Base-by-base conservation (phyloP, 2,329 filamentous ascomycete species). In the Meredithiella fracta region DNA sequence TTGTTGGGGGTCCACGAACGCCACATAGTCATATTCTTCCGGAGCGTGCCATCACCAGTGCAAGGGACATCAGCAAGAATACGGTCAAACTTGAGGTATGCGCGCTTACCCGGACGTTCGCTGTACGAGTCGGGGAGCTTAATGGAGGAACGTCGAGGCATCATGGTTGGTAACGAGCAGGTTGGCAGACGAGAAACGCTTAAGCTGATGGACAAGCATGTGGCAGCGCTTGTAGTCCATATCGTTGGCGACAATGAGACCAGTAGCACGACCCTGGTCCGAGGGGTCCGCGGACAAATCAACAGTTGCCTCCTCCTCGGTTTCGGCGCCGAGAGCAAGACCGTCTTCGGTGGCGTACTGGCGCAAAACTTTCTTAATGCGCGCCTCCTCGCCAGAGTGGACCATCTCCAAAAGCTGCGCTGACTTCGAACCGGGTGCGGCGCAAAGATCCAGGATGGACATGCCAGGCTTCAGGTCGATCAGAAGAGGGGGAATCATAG, bases 151-250 rank as follows among this genome's bases (percentile, higher is more conserved):
- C 68, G 94, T 82, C 3, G 90, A 96, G 44, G 92, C 92, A 68
- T 98, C 92, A 71, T 98, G 91, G 68, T 98, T 97, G 44, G 89
- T 97, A 60, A 98, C 91, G 60, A 98, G 85, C 62, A 98, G 74
- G 67, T 98, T 98, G 2, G 92, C 91, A 3, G 92, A 97, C 60
- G 91, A 95, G 53, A 98, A 76, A 60, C 92, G 85, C 76, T 98
- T 98, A 64, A 97, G 85, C 70, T 98, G 92, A 68, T 98, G 92
- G 51, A 96, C 87, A 66, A 98, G 72, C 86, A 98, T 92, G 70
- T 97, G 92, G 56, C 88, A 88, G 61, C 92, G 85, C 74, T 91
- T 94, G 73, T 96, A 96, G 68, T 98, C 92, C 63, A 86, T 82
- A 65, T 98, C 92, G 69, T 98, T 98, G 60, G 92, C 92, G 62